Evolutionary conservation across 371 early-diverging fungal genomes (phyloP).

Genomic region (Mortierella sp.): DNA sequence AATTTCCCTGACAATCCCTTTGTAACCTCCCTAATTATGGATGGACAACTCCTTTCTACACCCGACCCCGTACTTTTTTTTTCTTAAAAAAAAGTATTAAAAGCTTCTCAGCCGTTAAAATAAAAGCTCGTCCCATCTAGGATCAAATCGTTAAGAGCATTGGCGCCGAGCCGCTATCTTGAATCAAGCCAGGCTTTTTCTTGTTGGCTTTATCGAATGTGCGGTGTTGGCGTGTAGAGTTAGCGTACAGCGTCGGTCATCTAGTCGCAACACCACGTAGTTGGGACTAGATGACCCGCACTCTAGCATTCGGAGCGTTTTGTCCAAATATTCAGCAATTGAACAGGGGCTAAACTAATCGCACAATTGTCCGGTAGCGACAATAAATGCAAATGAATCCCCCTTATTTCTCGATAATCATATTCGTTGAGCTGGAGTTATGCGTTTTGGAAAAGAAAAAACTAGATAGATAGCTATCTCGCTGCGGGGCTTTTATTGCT

Average conservation of each 20-base stretch:
- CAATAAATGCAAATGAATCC: background rate
- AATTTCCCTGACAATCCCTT: constrained; percentile 6
- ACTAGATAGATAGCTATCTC: background rate
- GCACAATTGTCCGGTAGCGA: background rate
- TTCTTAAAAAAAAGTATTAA: background rate
- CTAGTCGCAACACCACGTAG: too few species aligned
- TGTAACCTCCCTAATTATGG: background rate
- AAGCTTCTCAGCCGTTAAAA: too few species aligned
- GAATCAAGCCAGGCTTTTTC: background rate
- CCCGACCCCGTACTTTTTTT: constrained; percentile 3
- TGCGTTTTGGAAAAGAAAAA: background rate
- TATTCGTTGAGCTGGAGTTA: background rate
- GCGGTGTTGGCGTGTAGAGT: background rate
- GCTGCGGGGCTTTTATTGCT: too few species aligned
- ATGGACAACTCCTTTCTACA: background rate
- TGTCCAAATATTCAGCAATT: background rate
- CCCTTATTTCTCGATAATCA: background rate
- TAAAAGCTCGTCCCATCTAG: too few species aligned
- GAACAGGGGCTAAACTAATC: background rate
- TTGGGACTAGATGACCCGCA: too few species aligned
- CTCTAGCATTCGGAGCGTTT: background rate
- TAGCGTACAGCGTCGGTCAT: too few species aligned
- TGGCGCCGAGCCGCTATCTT: background rate
- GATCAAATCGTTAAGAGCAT: background rate
- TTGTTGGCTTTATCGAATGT: background rate